These are phyloP conservation scores for Aspergillus sergii DNA, from an alignment of 2,329 filamentous ascomycete species.

Conservation along the genomic window DNA sequence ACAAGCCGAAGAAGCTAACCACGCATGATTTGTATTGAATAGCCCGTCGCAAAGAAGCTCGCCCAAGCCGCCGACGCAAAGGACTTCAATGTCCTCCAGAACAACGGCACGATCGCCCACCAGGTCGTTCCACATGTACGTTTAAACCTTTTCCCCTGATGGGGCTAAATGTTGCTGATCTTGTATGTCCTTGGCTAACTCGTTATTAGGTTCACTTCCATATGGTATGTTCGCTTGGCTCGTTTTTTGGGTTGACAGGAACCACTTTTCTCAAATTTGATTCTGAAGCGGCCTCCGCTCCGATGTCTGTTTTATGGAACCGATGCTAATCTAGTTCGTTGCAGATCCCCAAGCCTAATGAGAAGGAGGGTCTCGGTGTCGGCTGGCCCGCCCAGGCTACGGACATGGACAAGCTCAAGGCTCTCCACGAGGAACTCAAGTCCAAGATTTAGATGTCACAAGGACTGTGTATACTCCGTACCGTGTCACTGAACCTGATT, in stretches of 20 bases:
- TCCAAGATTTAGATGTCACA: slow-evolving; percentile 70
- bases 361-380: slow-evolving; percentile 75
- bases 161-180: not conserved
- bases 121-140: slow-evolving; percentile 89
- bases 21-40: not conserved
- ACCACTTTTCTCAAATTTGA: not conserved
- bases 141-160: slow-evolving; percentile 17
- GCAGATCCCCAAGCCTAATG: slow-evolving; percentile 91
- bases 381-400: slow-evolving; percentile 74
- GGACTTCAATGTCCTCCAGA: slow-evolving; percentile 94
- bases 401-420: slow-evolving; percentile 83
- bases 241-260: not conserved
- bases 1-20: not conserved
- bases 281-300: not conserved
- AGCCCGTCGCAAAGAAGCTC: slow-evolving; percentile 85
- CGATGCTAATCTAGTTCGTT: slow-evolving; percentile 3
- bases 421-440: slow-evolving; percentile 80
- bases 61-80: slow-evolving; percentile 72
- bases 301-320: not conserved
- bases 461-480: not conserved
- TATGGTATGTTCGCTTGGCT: slow-evolving; percentile 61
- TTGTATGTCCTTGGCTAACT: not conserved
- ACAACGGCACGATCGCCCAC: slow-evolving; percentile 90
- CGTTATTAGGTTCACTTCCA: slow-evolving; percentile 84
- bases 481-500: not conserved